These are phyloP conservation scores for Arthroderma sp. DNA, from an alignment of 2,329 filamentous ascomycete species.

Conservation along the genomic window DNA sequence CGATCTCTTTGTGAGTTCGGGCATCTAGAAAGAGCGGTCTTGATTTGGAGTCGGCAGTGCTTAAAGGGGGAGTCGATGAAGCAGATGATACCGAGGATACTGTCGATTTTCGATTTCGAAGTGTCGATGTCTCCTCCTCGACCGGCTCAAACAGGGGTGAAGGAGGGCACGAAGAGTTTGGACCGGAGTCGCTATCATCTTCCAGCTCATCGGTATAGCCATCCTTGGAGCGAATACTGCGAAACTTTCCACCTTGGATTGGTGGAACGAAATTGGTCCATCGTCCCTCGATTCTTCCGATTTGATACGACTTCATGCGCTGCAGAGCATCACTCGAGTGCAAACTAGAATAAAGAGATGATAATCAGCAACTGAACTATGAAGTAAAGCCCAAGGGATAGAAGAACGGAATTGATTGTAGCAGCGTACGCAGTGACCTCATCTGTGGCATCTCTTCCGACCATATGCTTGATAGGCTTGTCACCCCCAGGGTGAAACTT, in stretches of 20 bases:
- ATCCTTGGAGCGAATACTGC: conserved; percentile 31
- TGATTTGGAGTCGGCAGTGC: conserved; percentile 12
- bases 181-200: conserved; percentile 34
- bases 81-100: conserved; percentile 19
- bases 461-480: conserved; percentile 83
- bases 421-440: conserved; percentile 66
- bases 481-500: conserved; percentile 85
- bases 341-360: conserved; percentile 39
- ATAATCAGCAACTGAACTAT: not conserved
- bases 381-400: not conserved
- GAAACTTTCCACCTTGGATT: conserved; percentile 76
- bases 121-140: conserved; percentile 22
- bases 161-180: conserved; percentile 41
- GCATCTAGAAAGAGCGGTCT: conserved; percentile 55
- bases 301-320: conserved; percentile 68
- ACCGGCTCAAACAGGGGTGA: conserved; percentile 47
- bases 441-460: conserved; percentile 85
- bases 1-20: conserved; percentile 60
- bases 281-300: conserved; percentile 64
- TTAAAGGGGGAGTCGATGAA: conserved; percentile 10
- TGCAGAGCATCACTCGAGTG: conserved; percentile 66
- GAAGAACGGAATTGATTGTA: conserved; percentile 1
- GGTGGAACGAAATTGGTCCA: conserved; percentile 87
- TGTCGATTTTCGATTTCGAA: conserved; percentile 25
- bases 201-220: conserved; percentile 10